Evolutionary conservation across 352 stramenopile genomes (phyloP).

Genomic region (Globisporangium acanthophoron): DNA sequence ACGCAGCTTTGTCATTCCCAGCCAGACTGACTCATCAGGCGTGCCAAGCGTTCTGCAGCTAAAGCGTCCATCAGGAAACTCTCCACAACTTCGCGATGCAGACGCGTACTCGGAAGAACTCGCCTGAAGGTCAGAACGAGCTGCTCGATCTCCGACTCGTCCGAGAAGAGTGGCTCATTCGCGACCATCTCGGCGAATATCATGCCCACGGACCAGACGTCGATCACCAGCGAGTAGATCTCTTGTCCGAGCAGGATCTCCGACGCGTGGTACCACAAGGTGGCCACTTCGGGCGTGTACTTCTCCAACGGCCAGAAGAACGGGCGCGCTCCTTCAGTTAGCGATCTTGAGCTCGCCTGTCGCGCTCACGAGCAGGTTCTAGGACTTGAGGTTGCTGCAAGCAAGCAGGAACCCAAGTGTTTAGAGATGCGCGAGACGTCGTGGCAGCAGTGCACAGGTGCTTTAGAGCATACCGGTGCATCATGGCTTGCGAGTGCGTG

Average conservation of each 20-base stretch:
- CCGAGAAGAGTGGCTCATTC: conserved; percentile 78
- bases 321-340: conserved; percentile 95
- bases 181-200: conserved; percentile 85
- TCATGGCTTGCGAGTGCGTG: conserved; percentile 86
- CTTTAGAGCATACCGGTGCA: conserved; percentile 61
- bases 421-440: no score
- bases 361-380: conserved; percentile 95
- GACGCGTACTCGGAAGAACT: neutral
- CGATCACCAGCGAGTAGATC: conserved; percentile 80
- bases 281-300: conserved; percentile 98
- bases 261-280: conserved; percentile 97
- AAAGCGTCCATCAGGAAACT: neutral
- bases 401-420: no score
- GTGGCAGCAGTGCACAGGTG: no score
- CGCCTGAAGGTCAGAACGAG: conserved; percentile 84
- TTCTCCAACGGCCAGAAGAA: conserved; percentile 97
- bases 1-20: conserved; percentile 92
- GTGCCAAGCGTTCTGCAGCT: conserved; percentile 88
- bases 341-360: conserved; percentile 96
- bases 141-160: conserved; percentile 84
- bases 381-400: conserved; percentile 94
- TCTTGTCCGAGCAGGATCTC: conserved; percentile 96
- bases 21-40: conserved; percentile 94
- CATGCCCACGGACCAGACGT: conserved; percentile 82
- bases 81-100: no score